phyloP scores from a whole-genome alignment of 768 basidiomycete species.

The Suillus discolor region DNA sequence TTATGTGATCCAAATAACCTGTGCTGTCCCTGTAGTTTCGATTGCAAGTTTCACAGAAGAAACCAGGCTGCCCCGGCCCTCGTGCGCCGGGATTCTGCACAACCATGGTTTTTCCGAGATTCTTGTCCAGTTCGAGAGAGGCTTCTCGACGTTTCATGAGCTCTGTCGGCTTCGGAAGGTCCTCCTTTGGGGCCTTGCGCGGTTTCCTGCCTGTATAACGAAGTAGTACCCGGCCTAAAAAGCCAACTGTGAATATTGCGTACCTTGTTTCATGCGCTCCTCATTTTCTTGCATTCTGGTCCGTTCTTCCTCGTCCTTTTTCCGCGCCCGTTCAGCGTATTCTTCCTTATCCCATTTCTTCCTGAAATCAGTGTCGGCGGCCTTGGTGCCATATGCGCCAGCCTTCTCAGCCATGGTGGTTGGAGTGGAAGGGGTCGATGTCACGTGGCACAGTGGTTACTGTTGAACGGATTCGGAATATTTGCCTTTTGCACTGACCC shows the following conservation, averaged over 20 bases:
- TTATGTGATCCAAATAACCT: conserved; percentile 96
- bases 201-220: conserved; percentile 74
- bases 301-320: conserved; percentile 77
- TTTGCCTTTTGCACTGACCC: background rate
- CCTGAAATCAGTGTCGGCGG: conserved; percentile 72
- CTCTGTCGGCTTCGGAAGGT: conserved; percentile 92
- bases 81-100: conserved; percentile 81
- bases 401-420: conserved; percentile 32
- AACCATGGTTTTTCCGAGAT: conserved; percentile 93
- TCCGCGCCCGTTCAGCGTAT: conserved; percentile 81
- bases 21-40: conserved; percentile 91
- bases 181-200: conserved; percentile 60
- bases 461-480: background rate
- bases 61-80: conserved; percentile 91
- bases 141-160: conserved; percentile 87
- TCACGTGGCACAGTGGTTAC: background rate
- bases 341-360: conserved; percentile 97
- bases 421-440: background rate
- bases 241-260: conserved; percentile 9
- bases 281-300: conserved; percentile 88
- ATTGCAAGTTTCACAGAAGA: conserved; percentile 90
- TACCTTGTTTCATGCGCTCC: conserved; percentile 82
- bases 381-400: conserved; percentile 40
- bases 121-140: conserved; percentile 90
- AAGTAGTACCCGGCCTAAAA: background rate